Evolutionary conservation across 495 filamentous ascomycete species (phyloP).

Genomic region (Hypoxylon rickii): DNA sequence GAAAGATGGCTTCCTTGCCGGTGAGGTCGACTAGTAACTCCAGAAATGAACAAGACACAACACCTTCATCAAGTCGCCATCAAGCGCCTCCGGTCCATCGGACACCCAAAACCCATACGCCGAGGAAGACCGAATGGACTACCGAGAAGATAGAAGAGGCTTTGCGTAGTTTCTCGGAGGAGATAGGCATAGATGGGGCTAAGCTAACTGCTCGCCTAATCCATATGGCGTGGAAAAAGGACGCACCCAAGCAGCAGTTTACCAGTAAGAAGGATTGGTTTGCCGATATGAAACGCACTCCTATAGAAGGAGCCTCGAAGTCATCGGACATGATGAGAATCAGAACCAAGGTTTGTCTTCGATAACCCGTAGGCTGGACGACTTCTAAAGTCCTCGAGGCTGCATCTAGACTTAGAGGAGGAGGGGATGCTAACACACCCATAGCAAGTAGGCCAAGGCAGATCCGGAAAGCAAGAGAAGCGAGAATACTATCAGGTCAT

Average conservation of each 20-base stretch:
- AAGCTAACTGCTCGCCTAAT: conserved; percentile 42
- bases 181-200: conserved; percentile 44
- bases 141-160: conserved; percentile 40
- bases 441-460: conserved; percentile 40
- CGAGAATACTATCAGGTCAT: conserved; percentile 40
- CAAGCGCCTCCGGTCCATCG: conserved; percentile 19
- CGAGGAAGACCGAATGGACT: conserved; percentile 44
- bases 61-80: conserved; percentile 23
- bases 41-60: conserved; percentile 8
- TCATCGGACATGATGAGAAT: conserved; percentile 40
- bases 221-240: conserved; percentile 47
- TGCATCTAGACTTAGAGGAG: background rate
- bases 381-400: background rate
- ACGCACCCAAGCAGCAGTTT: conserved; percentile 40
- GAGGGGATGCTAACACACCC: conserved; percentile 6
- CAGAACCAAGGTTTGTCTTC: conserved; percentile 46
- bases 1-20: conserved; percentile 17
- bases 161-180: conserved; percentile 35
- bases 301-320: conserved; percentile 14
- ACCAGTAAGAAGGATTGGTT: conserved; percentile 46
- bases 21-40: conserved; percentile 11
- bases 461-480: conserved; percentile 44
- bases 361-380: background rate
- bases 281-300: conserved; percentile 42
- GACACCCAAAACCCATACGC: conserved; percentile 39